These are phyloP conservation scores for Thermomucor indicae-seudaticae DNA, from an alignment of 371 early-diverging fungal genomes.

Conservation along the genomic window DNA sequence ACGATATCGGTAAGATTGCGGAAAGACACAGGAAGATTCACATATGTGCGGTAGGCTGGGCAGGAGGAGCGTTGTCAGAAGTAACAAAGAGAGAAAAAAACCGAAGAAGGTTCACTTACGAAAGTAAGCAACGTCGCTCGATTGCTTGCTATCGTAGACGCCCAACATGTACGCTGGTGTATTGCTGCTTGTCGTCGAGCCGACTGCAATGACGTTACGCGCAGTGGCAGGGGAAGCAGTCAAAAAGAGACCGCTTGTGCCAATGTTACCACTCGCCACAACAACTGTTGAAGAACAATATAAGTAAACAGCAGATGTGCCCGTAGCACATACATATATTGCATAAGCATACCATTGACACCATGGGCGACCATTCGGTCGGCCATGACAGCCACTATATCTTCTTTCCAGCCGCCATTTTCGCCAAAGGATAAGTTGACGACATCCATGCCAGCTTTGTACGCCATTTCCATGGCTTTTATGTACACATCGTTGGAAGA, in stretches of 20 bases:
- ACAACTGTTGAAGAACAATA: slow-evolving; percentile 14
- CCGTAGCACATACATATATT: background rate
- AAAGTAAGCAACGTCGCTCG: background rate
- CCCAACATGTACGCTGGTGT: slow-evolving; percentile 18
- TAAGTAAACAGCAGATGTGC: background rate
- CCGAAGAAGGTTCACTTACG: slow-evolving; percentile 22
- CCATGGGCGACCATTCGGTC: slow-evolving; percentile 27
- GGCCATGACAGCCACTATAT: slow-evolving; percentile 20
- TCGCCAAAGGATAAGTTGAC: slow-evolving; percentile 21
- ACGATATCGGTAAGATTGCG: too few relatives aligned
- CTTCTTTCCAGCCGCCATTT: slow-evolving; percentile 30
- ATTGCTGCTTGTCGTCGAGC: slow-evolving; percentile 52
- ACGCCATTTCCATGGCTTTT: slow-evolving; percentile 68
- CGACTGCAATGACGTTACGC: slow-evolving; percentile 55
- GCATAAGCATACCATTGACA: slow-evolving; percentile 22
- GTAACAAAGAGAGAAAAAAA: too few relatives aligned
- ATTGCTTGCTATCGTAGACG: background rate
- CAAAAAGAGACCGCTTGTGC: slow-evolving; percentile 55
- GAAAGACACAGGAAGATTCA: too few relatives aligned
- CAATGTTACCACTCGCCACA: slow-evolving; percentile 67
- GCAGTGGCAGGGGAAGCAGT: slow-evolving; percentile 58
- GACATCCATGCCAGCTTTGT: slow-evolving; percentile 51
- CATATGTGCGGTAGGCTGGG: background rate
- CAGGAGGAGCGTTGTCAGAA: slow-evolving; percentile 8
- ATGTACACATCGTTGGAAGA: slow-evolving; percentile 71